A percentile compares a stretch with the other conserved stretches of the same genome.
phyloP scores from a whole-genome alignment of 2,329 filamentous ascomycete species.

The Microdochium trichocladiopsis region DNA sequence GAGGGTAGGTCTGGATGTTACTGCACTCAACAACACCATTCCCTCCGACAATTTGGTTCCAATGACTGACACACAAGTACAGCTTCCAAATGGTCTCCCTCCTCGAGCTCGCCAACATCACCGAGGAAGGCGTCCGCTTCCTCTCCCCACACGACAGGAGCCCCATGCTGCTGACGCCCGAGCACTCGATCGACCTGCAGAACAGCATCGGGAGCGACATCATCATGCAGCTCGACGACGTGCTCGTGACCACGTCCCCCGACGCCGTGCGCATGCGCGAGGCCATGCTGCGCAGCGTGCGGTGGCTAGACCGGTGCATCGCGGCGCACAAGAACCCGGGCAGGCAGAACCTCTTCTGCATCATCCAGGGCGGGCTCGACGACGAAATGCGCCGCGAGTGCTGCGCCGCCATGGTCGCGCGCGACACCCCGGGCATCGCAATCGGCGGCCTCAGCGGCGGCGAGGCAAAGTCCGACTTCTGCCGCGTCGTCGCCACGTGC shows the following conservation, averaged over 20 bases:
- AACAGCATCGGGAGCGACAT: constrained; percentile 98
- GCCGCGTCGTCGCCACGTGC: constrained; percentile 80
- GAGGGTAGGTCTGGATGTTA: constrained; percentile 42
- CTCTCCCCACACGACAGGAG: constrained; percentile 92
- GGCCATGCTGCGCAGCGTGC: constrained; percentile 88
- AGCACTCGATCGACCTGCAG: constrained; percentile 92
- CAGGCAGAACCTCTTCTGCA: constrained; percentile 92
- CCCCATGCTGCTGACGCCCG: constrained; percentile 94
- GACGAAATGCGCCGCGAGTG: constrained; percentile 79
- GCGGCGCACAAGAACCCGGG: constrained; percentile 78
- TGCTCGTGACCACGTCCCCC: constrained; percentile 91
- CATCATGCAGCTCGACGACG: constrained; percentile 99
- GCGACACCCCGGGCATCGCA: constrained; percentile 91
- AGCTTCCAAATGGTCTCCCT: constrained; percentile 99
- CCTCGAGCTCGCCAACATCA: constrained; percentile 85
- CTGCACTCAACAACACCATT: background rate
- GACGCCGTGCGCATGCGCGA: constrained; percentile 83
- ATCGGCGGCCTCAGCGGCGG: constrained; percentile 93
- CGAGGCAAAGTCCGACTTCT: constrained; percentile 90
- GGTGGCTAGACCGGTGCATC: constrained; percentile 95
- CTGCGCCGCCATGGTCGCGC: constrained; percentile 76
- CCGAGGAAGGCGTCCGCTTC: constrained; percentile 92
- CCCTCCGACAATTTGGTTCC: background rate
- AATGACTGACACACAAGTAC: constrained; percentile 15
- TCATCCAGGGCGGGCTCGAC: constrained; percentile 93